Conservation (phyloP, 805 yeast genomes). For the Kazachstania bromeliacearum region DNA sequence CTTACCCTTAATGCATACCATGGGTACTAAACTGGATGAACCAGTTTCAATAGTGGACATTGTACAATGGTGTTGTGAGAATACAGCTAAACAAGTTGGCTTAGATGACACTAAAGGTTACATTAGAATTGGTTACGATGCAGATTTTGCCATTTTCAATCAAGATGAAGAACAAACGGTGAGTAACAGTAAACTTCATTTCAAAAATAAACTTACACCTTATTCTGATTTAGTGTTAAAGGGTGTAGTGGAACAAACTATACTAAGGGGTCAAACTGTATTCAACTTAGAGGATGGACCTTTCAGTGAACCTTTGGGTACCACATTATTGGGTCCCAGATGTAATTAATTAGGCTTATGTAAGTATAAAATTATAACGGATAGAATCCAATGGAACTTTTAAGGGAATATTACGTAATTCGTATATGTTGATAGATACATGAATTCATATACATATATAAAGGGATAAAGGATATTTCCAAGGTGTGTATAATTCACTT, state of each 20-base stretch:
- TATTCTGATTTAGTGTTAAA: slow-evolving; percentile 59
- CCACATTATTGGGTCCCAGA: slow-evolving; percentile 20
- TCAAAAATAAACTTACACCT: slow-evolving; percentile 84
- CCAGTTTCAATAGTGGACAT: slow-evolving; percentile 45
- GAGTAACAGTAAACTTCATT: slow-evolving; percentile 47
- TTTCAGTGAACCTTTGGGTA: slow-evolving; percentile 48
- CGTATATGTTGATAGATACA: too few species aligned
- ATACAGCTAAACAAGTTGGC: slow-evolving; percentile 84
- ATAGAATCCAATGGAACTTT: too few species aligned
- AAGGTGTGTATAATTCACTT: too few species aligned
- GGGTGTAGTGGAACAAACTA: slow-evolving; percentile 74
- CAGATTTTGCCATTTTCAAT: slow-evolving; percentile 81
- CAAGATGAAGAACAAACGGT: slow-evolving; percentile 43
- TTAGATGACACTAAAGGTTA: slow-evolving; percentile 62
- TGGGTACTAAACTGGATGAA: slow-evolving; percentile 33
- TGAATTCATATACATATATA: too few species aligned
- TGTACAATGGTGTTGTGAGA: slow-evolving; percentile 67
- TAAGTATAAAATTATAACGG: too few species aligned
- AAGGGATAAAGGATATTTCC: too few species aligned
- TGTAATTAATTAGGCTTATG: too few species aligned
- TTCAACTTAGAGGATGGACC: slow-evolving; percentile 47
- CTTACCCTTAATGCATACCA: slow-evolving; percentile 70
- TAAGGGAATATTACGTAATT: too few species aligned
- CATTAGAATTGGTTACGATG: slow-evolving; percentile 69
- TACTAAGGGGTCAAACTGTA: slow-evolving; percentile 65